These are phyloP conservation scores for Fusarium luffae DNA, from an alignment of 2,329 filamentous ascomycete genomes.

Conservation along the genomic window DNA sequence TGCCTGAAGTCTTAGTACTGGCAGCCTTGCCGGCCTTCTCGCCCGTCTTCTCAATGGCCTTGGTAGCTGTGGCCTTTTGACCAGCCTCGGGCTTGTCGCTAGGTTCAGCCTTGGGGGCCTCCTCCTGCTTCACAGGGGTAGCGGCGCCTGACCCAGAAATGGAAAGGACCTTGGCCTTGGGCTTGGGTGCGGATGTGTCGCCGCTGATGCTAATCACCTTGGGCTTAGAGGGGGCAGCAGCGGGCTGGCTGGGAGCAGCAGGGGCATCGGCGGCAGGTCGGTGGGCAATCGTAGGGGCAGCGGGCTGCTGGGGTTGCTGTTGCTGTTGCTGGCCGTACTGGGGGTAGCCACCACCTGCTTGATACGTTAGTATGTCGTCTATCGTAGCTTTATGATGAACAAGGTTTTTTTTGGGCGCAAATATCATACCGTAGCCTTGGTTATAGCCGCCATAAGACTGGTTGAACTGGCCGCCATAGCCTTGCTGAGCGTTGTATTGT, in stretches of 20 bases:
- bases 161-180: constrained; percentile 61
- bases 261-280: constrained; percentile 49
- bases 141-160: constrained; percentile 52
- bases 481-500: constrained; percentile 61
- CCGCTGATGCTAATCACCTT: constrained; percentile 78
- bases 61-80: constrained; percentile 84
- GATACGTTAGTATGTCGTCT: constrained; percentile 26
- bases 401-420: constrained; percentile 22
- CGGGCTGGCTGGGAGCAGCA: constrained; percentile 57
- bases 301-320: constrained; percentile 52
- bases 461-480: constrained; percentile 63
- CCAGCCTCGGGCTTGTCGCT: constrained; percentile 72
- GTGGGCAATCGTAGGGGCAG: constrained; percentile 41
- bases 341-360: constrained; percentile 62
- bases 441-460: constrained; percentile 64
- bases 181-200: constrained; percentile 64
- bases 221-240: constrained; percentile 63
- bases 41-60: constrained; percentile 92
- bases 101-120: constrained; percentile 62
- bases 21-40: constrained; percentile 63
- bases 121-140: constrained; percentile 54
- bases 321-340: constrained; percentile 61
- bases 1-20: constrained; percentile 68
- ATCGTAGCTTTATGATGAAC: constrained; percentile 3
- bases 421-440: constrained; percentile 55